Percentiles rank a stretch among this genome's conserved stretches.
Evolutionary conservation across 768 basidiomycete species (phyloP).

Genomic region (Lyophyllum decastes): DNA sequence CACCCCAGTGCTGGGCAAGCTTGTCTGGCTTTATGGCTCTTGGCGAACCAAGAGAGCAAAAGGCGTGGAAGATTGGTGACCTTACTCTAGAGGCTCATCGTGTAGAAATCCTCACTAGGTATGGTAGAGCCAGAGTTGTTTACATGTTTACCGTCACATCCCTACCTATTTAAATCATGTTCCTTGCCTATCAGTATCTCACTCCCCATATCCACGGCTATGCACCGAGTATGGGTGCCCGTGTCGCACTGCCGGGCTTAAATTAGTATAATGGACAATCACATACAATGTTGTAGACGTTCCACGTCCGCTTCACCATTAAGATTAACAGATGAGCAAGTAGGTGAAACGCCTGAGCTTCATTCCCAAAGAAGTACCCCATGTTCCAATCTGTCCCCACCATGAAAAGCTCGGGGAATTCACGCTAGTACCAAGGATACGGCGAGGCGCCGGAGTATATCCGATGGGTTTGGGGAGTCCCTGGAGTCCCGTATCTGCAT

Average conservation of each 20-base stretch:
- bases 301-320: not conserved
- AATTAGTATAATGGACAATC: not conserved
- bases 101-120: slow-evolving; percentile 11
- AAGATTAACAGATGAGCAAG: slow-evolving; percentile 15
- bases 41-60: slow-evolving; percentile 15
- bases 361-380: slow-evolving; percentile 18
- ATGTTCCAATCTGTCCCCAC: slow-evolving; percentile 19
- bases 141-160: slow-evolving; percentile 11
- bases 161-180: not conserved
- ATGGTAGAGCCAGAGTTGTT: slow-evolving; percentile 19
- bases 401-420: slow-evolving; percentile 10
- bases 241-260: not conserved
- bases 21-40: slow-evolving; percentile 10
- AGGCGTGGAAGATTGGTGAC: slow-evolving; percentile 21
- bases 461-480: slow-evolving; percentile 16
- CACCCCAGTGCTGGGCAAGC: slow-evolving; percentile 3
- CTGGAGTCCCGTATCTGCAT: slow-evolving; percentile 20
- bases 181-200: not conserved
- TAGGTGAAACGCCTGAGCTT: slow-evolving; percentile 22
- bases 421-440: not conserved
- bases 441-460: not conserved
- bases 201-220: not conserved
- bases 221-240: not conserved
- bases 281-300: not conserved
- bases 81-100: slow-evolving; percentile 39